Evolutionary conservation across 2,329 filamentous ascomycete genomes (phyloP).

Genomic region (Periconia digitata): DNA sequence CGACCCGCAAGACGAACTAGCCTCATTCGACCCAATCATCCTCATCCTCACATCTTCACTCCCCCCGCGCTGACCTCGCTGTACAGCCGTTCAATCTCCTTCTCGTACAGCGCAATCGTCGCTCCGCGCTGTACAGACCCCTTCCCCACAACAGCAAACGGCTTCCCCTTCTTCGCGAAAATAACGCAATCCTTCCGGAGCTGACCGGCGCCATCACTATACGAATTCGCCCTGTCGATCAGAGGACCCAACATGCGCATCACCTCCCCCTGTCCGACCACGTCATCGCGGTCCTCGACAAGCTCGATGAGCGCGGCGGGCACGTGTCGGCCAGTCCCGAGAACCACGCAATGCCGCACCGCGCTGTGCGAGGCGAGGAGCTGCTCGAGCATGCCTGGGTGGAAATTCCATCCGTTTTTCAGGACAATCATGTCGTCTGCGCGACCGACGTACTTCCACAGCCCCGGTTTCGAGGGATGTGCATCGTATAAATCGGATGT

Average conservation of each 20-base stretch:
- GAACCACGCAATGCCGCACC: conserved; percentile 35
- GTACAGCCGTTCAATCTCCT: conserved; percentile 54
- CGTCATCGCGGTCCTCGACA: conserved; percentile 17
- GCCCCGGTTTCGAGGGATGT: conserved; percentile 26
- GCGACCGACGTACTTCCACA: conserved; percentile 27
- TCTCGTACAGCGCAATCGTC: conserved; percentile 46
- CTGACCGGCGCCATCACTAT: conserved; percentile 45
- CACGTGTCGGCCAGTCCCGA: conserved; percentile 34
- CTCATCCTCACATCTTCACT: background rate
- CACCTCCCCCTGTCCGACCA: conserved; percentile 28
- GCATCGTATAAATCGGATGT: conserved; percentile 27
- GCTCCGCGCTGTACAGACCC: conserved; percentile 47
- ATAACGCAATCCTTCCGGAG: conserved; percentile 48
- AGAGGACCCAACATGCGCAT: conserved; percentile 47
- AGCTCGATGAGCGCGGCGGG: conserved; percentile 37
- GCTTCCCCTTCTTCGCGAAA: conserved; percentile 47
- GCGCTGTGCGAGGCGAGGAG: conserved; percentile 27
- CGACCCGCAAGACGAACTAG: too few relatives aligned
- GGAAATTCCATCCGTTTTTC: conserved; percentile 21
- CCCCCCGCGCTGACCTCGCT: background rate
- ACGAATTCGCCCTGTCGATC: conserved; percentile 48
- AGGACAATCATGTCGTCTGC: conserved; percentile 27
- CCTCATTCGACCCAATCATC: too few relatives aligned
- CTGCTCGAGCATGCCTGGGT: conserved; percentile 24
- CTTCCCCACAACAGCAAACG: conserved; percentile 52